Evolutionary conservation across 306 rosid species (phyloP).

Genomic region (Quercus glauca): DNA sequence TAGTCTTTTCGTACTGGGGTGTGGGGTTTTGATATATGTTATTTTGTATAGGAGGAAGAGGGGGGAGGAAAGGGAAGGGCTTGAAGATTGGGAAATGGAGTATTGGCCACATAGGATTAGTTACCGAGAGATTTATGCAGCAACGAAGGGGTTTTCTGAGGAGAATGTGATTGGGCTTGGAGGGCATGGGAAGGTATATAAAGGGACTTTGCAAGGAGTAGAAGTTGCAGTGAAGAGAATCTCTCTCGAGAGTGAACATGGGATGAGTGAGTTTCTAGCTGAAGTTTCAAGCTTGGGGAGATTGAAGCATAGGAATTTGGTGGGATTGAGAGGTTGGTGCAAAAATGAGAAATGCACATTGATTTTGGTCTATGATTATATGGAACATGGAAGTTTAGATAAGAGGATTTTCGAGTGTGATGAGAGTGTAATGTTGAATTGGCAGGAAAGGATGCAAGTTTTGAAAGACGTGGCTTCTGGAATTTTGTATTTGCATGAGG

Average conservation of each 20-base stretch:
- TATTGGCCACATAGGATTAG: slow-evolving; percentile 68
- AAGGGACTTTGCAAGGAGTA: slow-evolving; percentile 48
- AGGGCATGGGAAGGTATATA: slow-evolving; percentile 57
- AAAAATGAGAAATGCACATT: slow-evolving; percentile 50
- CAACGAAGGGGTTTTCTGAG: slow-evolving; percentile 54
- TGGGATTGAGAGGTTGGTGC: slow-evolving; percentile 74
- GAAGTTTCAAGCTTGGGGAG: slow-evolving; percentile 72
- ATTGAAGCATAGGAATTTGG: slow-evolving; percentile 61
- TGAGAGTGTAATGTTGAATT: slow-evolving; percentile 35
- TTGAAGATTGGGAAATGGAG: slow-evolving; percentile 65
- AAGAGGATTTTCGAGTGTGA: slow-evolving; percentile 52
- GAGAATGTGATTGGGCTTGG: slow-evolving; percentile 48
- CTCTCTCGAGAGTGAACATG: slow-evolving; percentile 35
- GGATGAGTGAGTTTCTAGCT: slow-evolving; percentile 64
- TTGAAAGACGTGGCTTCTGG: slow-evolving; percentile 60
- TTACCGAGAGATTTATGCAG: slow-evolving; percentile 45
- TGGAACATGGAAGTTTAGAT: slow-evolving; percentile 66
- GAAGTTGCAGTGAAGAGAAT: slow-evolving; percentile 66
- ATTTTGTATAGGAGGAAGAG: slow-evolving; percentile 19
- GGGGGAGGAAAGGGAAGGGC: slow-evolving; percentile 24
- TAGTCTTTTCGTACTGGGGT: slow-evolving; percentile 27
- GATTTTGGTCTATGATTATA: slow-evolving; percentile 62
- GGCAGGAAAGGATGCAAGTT: slow-evolving; percentile 49
- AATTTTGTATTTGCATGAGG: slow-evolving; percentile 61
- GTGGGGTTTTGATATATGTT: slow-evolving; percentile 7